Evolutionary conservation across 2,329 filamentous ascomycete species (phyloP), one percentile per base, ranked within the genome.

Genomic region (Monosporascus cannonballus): DNA sequence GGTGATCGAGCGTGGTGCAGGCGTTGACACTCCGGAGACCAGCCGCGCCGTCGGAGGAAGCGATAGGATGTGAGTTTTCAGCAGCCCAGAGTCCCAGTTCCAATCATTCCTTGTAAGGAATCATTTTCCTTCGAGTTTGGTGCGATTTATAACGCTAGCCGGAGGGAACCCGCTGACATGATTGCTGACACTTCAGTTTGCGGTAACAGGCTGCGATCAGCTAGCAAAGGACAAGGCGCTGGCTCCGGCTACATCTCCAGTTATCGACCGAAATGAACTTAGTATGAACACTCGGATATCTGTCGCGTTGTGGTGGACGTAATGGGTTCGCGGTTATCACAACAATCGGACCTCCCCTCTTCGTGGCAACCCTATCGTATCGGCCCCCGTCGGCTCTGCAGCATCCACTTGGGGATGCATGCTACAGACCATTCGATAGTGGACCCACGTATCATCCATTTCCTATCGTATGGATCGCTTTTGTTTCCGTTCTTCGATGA

Each of bases 11-110:
- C 84, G 83, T 67, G 80, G 78, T 69, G 78, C 75, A 64, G 74
- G 75, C 60, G 78, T 82, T 65, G 84, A 89, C 70, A 84, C 82
- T 71, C 83, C 84, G 63, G 85, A 89, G 68, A 85, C 85, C 73
- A 86, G 80, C 79, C 84, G 86, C 74, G 85, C 84, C 74, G 83
- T 88, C 69, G 86, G 85, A 72, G 85, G 86, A 76, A 90, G 86
- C 80, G 87, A 90, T 78, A 87, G 90, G 89, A 96, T 96, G 91
- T 96, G 89, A 96, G 91, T 95, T 80, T 78, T 83, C 64, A 66
- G 65, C 64, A 80, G 74, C 78, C 67, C 64, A 75, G 78, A 75
- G 73, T 71, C 71, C 71, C 69, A 73, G 54, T 55, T 60, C 57
- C 76, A 79, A 77, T 77, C 77, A 83, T 86, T 87, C 84, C 83